Base-by-base conservation (phyloP, 495 filamentous ascomycete genomes). In the Penicillium verhagenii region DNA sequence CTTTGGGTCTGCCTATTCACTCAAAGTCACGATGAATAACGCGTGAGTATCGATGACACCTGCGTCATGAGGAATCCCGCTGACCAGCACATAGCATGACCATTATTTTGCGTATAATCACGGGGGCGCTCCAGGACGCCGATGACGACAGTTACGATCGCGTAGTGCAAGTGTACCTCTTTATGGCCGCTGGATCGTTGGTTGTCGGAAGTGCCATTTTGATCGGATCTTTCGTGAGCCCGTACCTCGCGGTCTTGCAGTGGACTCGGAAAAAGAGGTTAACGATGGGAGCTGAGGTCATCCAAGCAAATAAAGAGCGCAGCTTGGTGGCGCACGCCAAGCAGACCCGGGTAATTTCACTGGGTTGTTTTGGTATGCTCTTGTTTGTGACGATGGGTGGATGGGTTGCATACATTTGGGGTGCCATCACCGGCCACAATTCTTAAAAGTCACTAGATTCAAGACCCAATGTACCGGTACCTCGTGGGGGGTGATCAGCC, bases 21-120 rank as follows among this genome's bases (percentile, higher is more conserved):
- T 75, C 19, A 77, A 77, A 38, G 64, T 77, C 26, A 74, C 73
- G 31, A 76, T 77, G 71, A 76, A 76, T 51, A 73, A 75, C 38
- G 70, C 67, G 70, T 73, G 61, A 50, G 66, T 59, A n/a, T 20
- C 23, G 35, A 42, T 38, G 6, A 33, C 11, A 35, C 6, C 33
- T 1, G 8, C n/a, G n/a, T 26, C 10, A 9, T 14, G 10, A 9
- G 16, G 8, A 13, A 38, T 16, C 2, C 13, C 21, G 13, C 54
- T 65, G n/a, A 61, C 53, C 24, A 10, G 8, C 19, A 11, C n/a
- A 29, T 16, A 77, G 73, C 14, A 75, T 74, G 71, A 74, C 63
- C 50, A 74, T 76, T 39, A 73, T 79, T 47, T 57, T 79, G 42
- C 63, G 72, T 1, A 75, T 77, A 33, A 68, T 76, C 48, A 71